Evolutionary conservation across 257 asterid species (phyloP), one percentile per base, ranked within the genome.

Genomic region (Galeopsis tetrahit): DNA sequence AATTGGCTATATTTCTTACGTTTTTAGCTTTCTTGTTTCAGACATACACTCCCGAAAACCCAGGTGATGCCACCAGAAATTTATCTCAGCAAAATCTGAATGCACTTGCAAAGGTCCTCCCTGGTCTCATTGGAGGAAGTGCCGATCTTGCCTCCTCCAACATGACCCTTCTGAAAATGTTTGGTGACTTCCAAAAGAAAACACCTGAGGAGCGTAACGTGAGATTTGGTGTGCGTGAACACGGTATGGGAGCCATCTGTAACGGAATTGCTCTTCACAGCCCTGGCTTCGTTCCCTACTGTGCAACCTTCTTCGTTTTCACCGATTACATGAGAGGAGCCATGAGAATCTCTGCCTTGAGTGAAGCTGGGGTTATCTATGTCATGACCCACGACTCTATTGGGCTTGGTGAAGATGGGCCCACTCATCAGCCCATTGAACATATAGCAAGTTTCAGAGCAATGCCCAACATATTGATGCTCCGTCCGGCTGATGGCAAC

Each of bases 101-200:
- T 57, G 90, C 96, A 55, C 92, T 90, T 42, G 96, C 89, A 39
- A 90, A 88, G 81, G 95, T 88, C 62, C 88, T 90, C 60, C 96
- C 96, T 33, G 96, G 96, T 69, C 83, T 90, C 62, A 77, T 90
- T 35, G 96, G 96, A 28, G 96, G 96, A 66, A 90, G 96, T 78
- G 96, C 96, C 53, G 96, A 90, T 78, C 92, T 90, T n/a, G 96
- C 96, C 63, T 88, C 96, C 34, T 90, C 96, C 79, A 90, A 90
- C 83, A 90, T 90, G 96, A 90, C 96, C 40, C 92, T 90, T 72
- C 64, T 90, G 66, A 90, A 90, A 86, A 75, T 75, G 80, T 90
- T 83, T 13, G 96, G 96, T 0, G 85, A 90, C 82, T 90, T 88
- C 89, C 96, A 90, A 59, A 90, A 86, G 81, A 71, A 66, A 78